phyloP scores from a whole-genome alignment of 139 green algal genomes.

The Chlorella sp. region DNA sequence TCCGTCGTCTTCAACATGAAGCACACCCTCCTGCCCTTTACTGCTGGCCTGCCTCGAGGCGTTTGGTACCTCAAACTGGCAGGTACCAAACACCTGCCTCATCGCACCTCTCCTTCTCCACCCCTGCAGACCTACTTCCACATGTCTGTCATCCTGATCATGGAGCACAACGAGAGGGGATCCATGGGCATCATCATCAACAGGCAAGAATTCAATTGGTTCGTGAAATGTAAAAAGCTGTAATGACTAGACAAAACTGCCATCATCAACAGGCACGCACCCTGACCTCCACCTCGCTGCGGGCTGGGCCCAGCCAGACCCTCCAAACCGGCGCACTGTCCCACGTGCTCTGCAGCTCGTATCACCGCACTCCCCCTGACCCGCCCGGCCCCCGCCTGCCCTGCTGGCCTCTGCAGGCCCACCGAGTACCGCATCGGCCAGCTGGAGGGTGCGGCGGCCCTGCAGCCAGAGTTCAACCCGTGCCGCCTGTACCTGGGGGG shows the following conservation, averaged over 20 bases:
- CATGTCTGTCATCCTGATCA: conserved; percentile 78
- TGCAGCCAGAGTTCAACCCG: conserved; percentile 62
- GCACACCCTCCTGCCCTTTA: too few relatives aligned
- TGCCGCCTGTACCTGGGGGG: conserved; percentile 80
- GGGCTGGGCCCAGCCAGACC: background rate
- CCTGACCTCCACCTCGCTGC: too few relatives aligned
- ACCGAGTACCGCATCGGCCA: conserved; percentile 57
- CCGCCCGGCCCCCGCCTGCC: background rate
- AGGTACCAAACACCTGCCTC: too few relatives aligned
- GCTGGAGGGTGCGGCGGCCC: conserved; percentile 45
- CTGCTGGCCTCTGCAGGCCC: conserved; percentile 37
- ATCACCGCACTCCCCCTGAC: background rate
- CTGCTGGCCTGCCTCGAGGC: too few relatives aligned
- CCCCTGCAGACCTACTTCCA: conserved; percentile 86
- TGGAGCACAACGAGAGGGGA: conserved; percentile 67
- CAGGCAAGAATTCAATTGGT: too few relatives aligned
- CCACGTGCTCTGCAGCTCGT: background rate
- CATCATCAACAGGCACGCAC: conserved; percentile 87
- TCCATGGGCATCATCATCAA: conserved; percentile 88
- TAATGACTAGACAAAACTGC: too few relatives aligned
- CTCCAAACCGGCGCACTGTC: background rate
- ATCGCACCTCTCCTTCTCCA: too few relatives aligned
- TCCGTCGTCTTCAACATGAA: too few relatives aligned
- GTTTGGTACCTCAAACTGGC: too few relatives aligned
- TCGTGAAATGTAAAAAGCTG: too few relatives aligned